Base-by-base conservation (phyloP, 2,329 filamentous ascomycete genomes). In the Coniochaeta prunicola region DNA sequence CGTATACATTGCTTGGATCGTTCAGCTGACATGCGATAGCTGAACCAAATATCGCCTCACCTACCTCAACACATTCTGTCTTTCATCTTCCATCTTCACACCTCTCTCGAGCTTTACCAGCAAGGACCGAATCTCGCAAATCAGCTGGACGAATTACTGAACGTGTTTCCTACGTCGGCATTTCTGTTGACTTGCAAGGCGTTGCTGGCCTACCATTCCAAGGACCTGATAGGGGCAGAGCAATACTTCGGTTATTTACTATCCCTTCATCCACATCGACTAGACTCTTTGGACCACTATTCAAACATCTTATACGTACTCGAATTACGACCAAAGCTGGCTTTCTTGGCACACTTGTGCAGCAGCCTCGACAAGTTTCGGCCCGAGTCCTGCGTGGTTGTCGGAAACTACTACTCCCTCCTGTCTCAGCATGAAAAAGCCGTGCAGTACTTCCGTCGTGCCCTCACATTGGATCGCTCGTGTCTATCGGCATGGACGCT, bases 271-370 rank as follows among this genome's bases (percentile, higher is more conserved):
- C 75, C 85, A 64, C 77, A 88, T 77, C 72, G 94, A 7, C 84
- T 99, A 19, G 94, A 99, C 70, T 89, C 89, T 3, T 81, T 99
- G 19, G 94, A 99, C 68, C 90, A 96, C 68, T 99, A 97, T 73
- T 97, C 92, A 36, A 99, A 99, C 68, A 96, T 97, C 21, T 83
- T 99, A 15, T 97, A 97, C 70, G 93, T 99, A 31, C 88, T 97
- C 78, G 89, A 90, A 48, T 80, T 89, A 61, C 83, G 92, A 10
- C 91, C 94, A 0, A 96, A 96, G 69, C 80, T 99, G 24, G 92
- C 93, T 0, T 97, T 96, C 66, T 75, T 99, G 24, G 94, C 94
- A 0, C 92, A 97, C 67, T 80, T 97, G 12, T 96, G 94, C 66
- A 92, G 90, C 1, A 88, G 87, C 54, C 91, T 94, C 7, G 94